phyloP scores from a whole-genome alignment of 805 yeast species.

The Ogataea allantospora region DNA sequence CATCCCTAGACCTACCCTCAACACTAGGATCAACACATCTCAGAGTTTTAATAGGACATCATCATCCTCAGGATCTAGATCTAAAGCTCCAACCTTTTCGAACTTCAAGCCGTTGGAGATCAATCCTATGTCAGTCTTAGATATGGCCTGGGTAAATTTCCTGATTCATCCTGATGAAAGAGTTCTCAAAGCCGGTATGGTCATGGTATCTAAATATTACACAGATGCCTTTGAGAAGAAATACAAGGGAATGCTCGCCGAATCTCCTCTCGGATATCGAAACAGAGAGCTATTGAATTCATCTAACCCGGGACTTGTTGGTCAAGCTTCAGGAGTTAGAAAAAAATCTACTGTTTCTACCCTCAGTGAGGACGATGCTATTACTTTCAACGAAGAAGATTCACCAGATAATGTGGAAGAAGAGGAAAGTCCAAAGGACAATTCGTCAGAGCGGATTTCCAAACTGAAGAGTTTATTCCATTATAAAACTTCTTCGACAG shows the following conservation, averaged over 20 bases:
- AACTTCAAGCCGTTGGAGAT: conserved; percentile 29
- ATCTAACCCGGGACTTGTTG: conserved; percentile 21
- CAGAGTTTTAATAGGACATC: conserved; percentile 15
- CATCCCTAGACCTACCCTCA: conserved; percentile 51
- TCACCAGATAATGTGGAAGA: conserved; percentile 20
- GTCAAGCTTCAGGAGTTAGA: conserved; percentile 14
- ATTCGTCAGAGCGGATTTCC: conserved; percentile 18
- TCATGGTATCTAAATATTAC: conserved; percentile 42
- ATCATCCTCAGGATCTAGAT: conserved; percentile 11
- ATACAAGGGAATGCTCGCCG: conserved; percentile 54
- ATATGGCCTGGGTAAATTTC: conserved; percentile 57
- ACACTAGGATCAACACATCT: conserved; percentile 31
- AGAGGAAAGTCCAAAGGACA: conserved; percentile 14
- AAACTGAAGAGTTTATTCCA: conserved; percentile 33
- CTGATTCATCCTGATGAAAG: conserved; percentile 59
- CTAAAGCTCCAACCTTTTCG: conserved; percentile 13
- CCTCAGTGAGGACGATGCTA: conserved; percentile 28
- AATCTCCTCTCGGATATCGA: conserved; percentile 54
- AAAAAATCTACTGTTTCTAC: conserved; percentile 13
- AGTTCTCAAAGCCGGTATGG: conserved; percentile 54
- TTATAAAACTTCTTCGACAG: conserved; percentile 15
- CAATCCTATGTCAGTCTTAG: conserved; percentile 50
- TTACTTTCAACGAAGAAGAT: conserved; percentile 24
- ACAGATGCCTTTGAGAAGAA: conserved; percentile 56
- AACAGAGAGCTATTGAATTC: conserved; percentile 34